Percentiles rank a stretch among this genome's conserved stretches.
Conservation (phyloP, 176 grass and related monocot genomes). For the Carex parvula region DNA sequence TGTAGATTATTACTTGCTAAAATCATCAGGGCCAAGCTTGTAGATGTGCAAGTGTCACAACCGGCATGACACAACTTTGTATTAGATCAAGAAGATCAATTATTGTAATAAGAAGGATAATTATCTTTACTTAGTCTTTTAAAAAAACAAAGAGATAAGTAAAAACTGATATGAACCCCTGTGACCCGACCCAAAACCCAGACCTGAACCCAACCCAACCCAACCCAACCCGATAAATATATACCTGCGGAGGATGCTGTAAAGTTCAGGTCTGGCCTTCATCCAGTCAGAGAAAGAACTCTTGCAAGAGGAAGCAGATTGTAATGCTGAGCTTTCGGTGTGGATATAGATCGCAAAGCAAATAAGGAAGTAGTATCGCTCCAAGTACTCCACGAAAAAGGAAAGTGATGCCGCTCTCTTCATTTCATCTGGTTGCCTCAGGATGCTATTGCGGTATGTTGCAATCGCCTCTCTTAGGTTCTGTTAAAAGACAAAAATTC, state of each 20-base stretch:
- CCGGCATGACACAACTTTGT: neutral
- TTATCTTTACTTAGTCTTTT: neutral
- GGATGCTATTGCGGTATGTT: constrained; percentile 88
- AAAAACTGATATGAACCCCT: neutral
- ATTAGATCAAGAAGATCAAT: neutral
- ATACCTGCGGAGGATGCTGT: constrained; percentile 97
- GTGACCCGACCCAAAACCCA: neutral
- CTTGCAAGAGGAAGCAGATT: constrained; percentile 46
- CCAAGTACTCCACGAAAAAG: constrained; percentile 98
- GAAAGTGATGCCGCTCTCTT: constrained; percentile 94
- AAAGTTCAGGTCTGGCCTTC: constrained; percentile 92
- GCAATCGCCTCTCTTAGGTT: constrained; percentile 95
- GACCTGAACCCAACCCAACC: neutral
- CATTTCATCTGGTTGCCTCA: constrained; percentile 97
- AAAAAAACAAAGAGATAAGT: neutral
- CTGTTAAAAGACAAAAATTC: constrained; percentile 47
- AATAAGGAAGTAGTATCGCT: constrained; percentile 99
- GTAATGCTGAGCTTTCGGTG: constrained; percentile 61
- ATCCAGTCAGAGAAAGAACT: constrained; percentile 96
- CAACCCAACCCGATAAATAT: neutral
- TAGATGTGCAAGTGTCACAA: neutral
- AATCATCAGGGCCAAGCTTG: neutral
- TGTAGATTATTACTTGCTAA: neutral
- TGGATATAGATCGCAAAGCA: constrained; percentile 97
- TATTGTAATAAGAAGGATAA: neutral